Percentiles rank a stretch among this genome's conserved stretches.
These are phyloP conservation scores for Scutellaria minor DNA, from an alignment of 257 asterid genomes.

Conservation along the genomic window DNA sequence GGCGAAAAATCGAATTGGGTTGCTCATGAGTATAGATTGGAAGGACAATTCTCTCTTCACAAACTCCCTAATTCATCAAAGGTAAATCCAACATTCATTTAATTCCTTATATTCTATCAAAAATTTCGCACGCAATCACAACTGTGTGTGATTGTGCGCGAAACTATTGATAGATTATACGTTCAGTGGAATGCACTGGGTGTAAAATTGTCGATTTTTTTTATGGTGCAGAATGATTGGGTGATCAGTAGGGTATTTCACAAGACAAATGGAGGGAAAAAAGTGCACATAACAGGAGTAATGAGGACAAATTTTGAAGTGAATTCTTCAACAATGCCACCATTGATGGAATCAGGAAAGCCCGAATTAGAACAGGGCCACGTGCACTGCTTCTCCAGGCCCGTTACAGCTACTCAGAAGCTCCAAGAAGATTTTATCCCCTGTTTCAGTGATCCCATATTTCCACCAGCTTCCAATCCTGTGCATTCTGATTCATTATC, in stretches of 20 bases:
- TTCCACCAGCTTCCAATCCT: slow-evolving; percentile 34
- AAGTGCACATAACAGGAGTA: slow-evolving; percentile 56
- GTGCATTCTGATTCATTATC: slow-evolving; percentile 27
- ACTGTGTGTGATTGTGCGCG: too few relatives aligned
- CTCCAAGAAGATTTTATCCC: slow-evolving; percentile 29
- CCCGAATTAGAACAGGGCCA: slow-evolving; percentile 11
- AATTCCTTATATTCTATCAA: too few relatives aligned
- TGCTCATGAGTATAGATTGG: slow-evolving; percentile 71
- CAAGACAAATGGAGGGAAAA: slow-evolving; percentile 66
- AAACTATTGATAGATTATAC: too few relatives aligned
- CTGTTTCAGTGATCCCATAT: slow-evolving; percentile 27
- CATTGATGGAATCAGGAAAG: slow-evolving; percentile 45
- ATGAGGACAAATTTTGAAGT: slow-evolving; percentile 34
- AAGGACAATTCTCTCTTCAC: slow-evolving; percentile 54
- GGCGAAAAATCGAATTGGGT: slow-evolving; percentile 84
- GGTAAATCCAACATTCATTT: slow-evolving; percentile 41
- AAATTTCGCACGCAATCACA: too few relatives aligned
- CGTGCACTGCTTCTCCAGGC: slow-evolving; percentile 72
- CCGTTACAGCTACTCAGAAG: slow-evolving; percentile 22
- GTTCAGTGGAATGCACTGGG: too few relatives aligned
- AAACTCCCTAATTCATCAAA: slow-evolving; percentile 50
- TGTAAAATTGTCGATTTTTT: neutral
- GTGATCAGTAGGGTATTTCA: slow-evolving; percentile 79
- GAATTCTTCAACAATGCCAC: slow-evolving; percentile 45
- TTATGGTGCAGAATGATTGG: slow-evolving; percentile 69